Base-by-base conservation (phyloP, 1,139 yeast genomes). In the Sugiyamaella xylanicola region DNA sequence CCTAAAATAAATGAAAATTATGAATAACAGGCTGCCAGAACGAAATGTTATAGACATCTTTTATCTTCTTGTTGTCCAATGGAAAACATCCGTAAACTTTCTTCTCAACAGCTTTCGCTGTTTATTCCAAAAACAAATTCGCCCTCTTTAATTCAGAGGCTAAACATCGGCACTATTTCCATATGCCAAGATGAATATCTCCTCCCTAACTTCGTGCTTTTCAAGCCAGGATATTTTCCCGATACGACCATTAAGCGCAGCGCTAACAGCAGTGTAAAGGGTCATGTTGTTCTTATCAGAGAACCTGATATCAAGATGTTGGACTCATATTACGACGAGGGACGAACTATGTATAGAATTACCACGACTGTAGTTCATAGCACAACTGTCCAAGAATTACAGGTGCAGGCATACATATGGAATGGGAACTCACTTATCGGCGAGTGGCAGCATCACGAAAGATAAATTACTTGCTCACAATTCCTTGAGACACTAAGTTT, bases 371-470 rank as follows among this genome's bases (percentile, higher is more conserved):
- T 46, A 9, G 41, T 37, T 15, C 37, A n/a, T 16, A 46, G 25
- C 9, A 44, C 4, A 29, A n/a, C 3, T 11, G 13, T 4, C 13
- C 35, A 5, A 29, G 13, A 16, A n/a, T 25, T 9, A 25, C 20
- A 21, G 2, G 57, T 52, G 5, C 52, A 56, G 37, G 51, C 54
- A 11, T 61, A 59, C 42, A 58, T 57, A 9, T 61, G 64, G 64
- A 58, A 61, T 42, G 64, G 62, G 20, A 56, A 61, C 44, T 61
- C 61, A 9, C 45, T 40, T 7, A 49, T 48, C 8, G 64, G 64
- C 13, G 64, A 61, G 44, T 61, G 59, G 60, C 59, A 61, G 22
- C 36, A 32, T 4, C 13, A 32, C 5, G 29, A 25, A 25, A 25
- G n/a, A n/a, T 25, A 5, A 5, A 25, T 25, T 25, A 9, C 8